Conservation (phyloP, 768 basidiomycete genomes). For the Termitomyces sp. region DNA sequence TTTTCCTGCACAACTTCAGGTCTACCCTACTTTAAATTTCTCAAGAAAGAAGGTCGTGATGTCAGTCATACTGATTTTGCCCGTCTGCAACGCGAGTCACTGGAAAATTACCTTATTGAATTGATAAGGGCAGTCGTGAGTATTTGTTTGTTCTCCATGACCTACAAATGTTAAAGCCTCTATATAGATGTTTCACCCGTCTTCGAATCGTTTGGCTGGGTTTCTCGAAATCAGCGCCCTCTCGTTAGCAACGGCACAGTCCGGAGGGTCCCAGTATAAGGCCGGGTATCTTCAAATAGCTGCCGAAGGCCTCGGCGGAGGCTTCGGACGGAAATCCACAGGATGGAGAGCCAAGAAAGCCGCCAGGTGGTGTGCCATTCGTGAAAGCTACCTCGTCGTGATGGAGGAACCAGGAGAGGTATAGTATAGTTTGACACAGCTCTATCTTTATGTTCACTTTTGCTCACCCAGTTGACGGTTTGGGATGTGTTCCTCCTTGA, state of each 20-base stretch:
- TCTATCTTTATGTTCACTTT: neutral
- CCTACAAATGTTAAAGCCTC: neutral
- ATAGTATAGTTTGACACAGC: constrained; percentile 3
- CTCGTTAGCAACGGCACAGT: constrained; percentile 70
- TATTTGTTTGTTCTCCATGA: constrained; percentile 1
- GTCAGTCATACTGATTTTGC: constrained; percentile 73
- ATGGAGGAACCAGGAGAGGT: constrained; percentile 86
- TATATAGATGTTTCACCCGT: constrained; percentile 91
- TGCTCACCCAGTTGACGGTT: constrained; percentile 60
- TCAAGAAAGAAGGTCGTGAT: constrained; percentile 57
- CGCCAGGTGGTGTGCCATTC: constrained; percentile 84
- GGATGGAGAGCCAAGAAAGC: constrained; percentile 56
- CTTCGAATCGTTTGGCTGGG: constrained; percentile 80
- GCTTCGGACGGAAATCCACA: constrained; percentile 62
- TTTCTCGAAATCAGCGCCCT: constrained; percentile 93
- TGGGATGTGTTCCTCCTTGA: constrained; percentile 96
- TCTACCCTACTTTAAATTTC: constrained; percentile 87
- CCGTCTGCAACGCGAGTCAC: constrained; percentile 67
- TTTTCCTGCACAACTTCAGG: constrained; percentile 32
- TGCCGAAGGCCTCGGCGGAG: constrained; percentile 42
- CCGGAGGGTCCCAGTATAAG: constrained; percentile 87
- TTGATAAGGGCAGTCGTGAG: constrained; percentile 87
- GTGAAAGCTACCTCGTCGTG: constrained; percentile 87
- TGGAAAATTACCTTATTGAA: constrained; percentile 85
- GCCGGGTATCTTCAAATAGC: constrained; percentile 75